These are phyloP conservation scores for Wickerhamiella hasegawae DNA, from an alignment of 805 yeast species.

Conservation along the genomic window DNA sequence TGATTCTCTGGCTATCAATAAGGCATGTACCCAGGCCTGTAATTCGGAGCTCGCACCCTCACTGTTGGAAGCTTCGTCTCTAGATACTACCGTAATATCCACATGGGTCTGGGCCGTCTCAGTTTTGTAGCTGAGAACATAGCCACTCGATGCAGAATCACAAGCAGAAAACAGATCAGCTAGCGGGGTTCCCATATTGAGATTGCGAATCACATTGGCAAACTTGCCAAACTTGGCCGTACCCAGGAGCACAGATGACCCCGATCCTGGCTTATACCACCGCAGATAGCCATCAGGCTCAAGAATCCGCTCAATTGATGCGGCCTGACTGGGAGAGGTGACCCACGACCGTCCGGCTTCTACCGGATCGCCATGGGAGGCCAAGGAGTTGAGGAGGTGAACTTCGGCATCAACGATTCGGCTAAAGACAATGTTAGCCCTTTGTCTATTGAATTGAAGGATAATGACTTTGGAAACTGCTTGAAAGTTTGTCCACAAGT, in stretches of 20 bases:
- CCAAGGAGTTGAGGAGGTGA: conserved; percentile 7
- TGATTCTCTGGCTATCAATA: neutral
- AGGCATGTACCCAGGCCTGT: neutral
- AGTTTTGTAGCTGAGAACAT: no score
- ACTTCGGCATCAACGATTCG: conserved; percentile 11
- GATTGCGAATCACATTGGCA: no score
- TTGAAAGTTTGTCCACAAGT: conserved; percentile 21
- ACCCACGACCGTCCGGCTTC: neutral
- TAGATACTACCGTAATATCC: no score
- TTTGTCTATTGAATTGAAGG: conserved; percentile 20
- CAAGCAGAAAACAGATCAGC: neutral
- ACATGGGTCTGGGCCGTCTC: no score
- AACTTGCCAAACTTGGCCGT: neutral
- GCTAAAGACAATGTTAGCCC: conserved; percentile 20
- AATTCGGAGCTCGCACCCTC: no score
- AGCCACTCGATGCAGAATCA: neutral
- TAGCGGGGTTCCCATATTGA: no score
- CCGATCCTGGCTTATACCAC: no score
- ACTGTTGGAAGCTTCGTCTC: no score
- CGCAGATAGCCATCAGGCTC: conserved; percentile 19
- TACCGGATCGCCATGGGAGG: neutral
- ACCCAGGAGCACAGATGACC: neutral
- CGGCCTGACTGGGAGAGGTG: conserved; percentile 7
- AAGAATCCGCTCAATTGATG: conserved; percentile 17
- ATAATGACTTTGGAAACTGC: conserved; percentile 22